These are phyloP conservation scores for Anaeramoeba ignava DNA, from an alignment of 78 protist species.

Conservation along the genomic window DNA sequence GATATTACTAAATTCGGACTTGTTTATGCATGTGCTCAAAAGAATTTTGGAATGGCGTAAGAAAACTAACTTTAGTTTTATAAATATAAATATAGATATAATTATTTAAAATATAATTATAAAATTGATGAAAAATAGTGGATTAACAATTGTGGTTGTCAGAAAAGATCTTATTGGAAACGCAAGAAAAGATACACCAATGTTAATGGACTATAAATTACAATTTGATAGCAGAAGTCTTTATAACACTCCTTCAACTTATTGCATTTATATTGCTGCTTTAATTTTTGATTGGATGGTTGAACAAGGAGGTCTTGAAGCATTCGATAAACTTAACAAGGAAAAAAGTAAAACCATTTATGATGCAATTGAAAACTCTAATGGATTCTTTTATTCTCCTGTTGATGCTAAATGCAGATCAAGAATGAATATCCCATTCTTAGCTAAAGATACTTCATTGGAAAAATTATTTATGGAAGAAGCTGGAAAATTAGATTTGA, in stretches of 20 bases:
- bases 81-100: too few species aligned
- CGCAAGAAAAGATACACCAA: constrained; percentile 22
- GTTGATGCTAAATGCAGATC: constrained; percentile 50
- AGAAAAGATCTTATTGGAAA: constrained; percentile 47
- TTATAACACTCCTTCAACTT: constrained; percentile 50
- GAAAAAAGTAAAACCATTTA: constrained; percentile 40
- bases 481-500: constrained; percentile 33
- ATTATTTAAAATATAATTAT: too few species aligned
- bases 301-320: constrained; percentile 62
- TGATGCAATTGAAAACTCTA: constrained; percentile 34
- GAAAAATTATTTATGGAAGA: constrained; percentile 41
- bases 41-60: constrained; percentile 88
- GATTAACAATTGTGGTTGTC: too few species aligned
- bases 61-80: too few species aligned
- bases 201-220: constrained; percentile 5
- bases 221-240: constrained; percentile 30
- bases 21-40: constrained; percentile 89
- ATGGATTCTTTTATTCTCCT: constrained; percentile 36
- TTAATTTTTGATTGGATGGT: constrained; percentile 64
- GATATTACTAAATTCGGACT: constrained; percentile 77
- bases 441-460: constrained; percentile 10
- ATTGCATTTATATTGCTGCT: constrained; percentile 64
- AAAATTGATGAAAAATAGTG: too few species aligned
- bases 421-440: constrained; percentile 69
- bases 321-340: neutral